Conservation (phyloP, 805 yeast genomes). For the Lachancea thermotolerans region DNA sequence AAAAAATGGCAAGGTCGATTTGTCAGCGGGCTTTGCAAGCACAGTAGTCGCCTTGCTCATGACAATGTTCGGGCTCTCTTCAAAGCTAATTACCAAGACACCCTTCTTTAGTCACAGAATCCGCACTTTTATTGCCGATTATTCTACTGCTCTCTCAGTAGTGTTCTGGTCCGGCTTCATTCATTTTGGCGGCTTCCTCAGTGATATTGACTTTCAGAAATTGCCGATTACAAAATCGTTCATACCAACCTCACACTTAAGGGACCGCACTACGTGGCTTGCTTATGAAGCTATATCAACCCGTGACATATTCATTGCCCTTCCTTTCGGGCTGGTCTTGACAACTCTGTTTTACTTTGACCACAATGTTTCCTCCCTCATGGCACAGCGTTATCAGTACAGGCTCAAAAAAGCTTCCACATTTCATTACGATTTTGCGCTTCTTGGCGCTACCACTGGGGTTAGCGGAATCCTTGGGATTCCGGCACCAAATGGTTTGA, state of each 20-base stretch:
- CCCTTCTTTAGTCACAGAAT: constrained; percentile 52
- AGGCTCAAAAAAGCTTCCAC: constrained; percentile 81
- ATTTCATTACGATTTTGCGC: constrained; percentile 86
- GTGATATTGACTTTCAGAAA: constrained; percentile 47
- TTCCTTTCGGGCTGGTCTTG: constrained; percentile 85
- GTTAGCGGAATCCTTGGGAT: constrained; percentile 81
- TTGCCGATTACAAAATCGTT: constrained; percentile 70
- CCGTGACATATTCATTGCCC: constrained; percentile 75
- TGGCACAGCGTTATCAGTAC: constrained; percentile 80
- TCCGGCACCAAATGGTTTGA: constrained; percentile 94
- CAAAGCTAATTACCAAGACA: constrained; percentile 42
- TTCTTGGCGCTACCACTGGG: constrained; percentile 83
- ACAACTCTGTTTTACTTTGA: constrained; percentile 88
- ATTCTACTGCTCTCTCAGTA: constrained; percentile 76
- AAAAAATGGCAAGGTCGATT: constrained; percentile 27
- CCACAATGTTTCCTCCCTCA: constrained; percentile 88
- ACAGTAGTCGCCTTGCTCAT: constrained; percentile 69
- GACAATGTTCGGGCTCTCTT: constrained; percentile 71
- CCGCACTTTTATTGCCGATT: constrained; percentile 73
- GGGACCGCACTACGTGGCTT: constrained; percentile 33
- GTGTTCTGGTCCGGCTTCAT: constrained; percentile 87
- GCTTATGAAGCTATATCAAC: constrained; percentile 41
- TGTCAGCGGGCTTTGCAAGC: constrained; percentile 60
- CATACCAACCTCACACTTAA: constrained; percentile 51
- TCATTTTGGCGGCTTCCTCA: constrained; percentile 80